Percentiles rank a stretch among this genome's conserved stretches.
These are phyloP conservation scores for Medicago ruthenica DNA, from an alignment of 306 rosid genomes.

Conservation along the genomic window DNA sequence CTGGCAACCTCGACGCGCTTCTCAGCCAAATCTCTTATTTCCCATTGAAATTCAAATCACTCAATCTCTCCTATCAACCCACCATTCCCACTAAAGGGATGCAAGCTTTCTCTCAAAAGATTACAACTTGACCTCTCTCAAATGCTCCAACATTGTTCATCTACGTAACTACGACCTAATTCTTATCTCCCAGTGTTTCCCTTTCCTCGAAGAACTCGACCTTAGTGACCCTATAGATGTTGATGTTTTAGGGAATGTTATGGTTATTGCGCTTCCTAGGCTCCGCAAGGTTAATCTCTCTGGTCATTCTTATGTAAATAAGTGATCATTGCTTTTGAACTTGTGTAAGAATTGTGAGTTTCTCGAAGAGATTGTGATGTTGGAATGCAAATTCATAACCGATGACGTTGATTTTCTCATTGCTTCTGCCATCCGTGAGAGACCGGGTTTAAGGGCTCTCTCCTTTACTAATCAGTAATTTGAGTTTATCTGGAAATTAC, in stretches of 20 bases:
- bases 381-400: constrained; percentile 43
- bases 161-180: constrained; percentile 42
- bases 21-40: constrained; percentile 46
- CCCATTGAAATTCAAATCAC: constrained; percentile 45
- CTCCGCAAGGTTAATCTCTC: constrained; percentile 65
- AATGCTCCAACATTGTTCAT: constrained; percentile 41
- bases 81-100: constrained; percentile 48
- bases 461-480: not conserved
- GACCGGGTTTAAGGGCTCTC: constrained; percentile 52
- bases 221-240: constrained; percentile 51
- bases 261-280: constrained; percentile 28
- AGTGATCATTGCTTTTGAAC: constrained; percentile 44
- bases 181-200: constrained; percentile 49
- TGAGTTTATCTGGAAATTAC: not conserved
- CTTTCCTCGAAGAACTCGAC: constrained; percentile 64
- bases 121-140: constrained; percentile 46
- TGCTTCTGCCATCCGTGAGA: constrained; percentile 45
- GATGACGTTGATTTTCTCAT: constrained; percentile 52
- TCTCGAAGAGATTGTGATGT: constrained; percentile 2
- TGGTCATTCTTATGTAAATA: constrained; percentile 54
- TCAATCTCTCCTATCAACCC: constrained; percentile 48
- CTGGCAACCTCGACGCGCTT: constrained; percentile 45
- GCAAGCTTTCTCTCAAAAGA: constrained; percentile 37
- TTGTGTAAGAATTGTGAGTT: constrained; percentile 49
- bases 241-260: no score